phyloP scores from a whole-genome alignment of 495 filamentous ascomycete genomes.

The Penicillium lagena region DNA sequence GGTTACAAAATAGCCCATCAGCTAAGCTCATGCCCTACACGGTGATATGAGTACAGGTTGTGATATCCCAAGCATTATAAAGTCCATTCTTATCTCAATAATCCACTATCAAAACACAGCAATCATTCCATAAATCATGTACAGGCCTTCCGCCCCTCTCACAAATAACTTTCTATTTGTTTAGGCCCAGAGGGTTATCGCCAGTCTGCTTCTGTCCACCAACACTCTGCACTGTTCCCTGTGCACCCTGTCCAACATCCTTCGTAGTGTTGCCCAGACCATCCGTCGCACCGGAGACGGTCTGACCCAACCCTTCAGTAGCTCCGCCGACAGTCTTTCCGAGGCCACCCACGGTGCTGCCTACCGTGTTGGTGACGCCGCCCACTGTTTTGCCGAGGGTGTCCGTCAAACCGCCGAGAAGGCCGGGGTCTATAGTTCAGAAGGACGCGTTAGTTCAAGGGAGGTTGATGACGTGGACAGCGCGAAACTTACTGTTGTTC shows the following conservation, averaged over 20 bases:
- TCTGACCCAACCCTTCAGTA: slow-evolving; percentile 26
- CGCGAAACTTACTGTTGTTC: slow-evolving; percentile 9
- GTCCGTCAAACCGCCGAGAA: slow-evolving; percentile 28
- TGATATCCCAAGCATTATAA: neutral
- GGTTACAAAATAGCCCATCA: neutral
- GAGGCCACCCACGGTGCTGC: slow-evolving; percentile 24
- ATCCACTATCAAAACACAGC: too few species aligned
- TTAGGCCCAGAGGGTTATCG: slow-evolving; percentile 19
- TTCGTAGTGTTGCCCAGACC: slow-evolving; percentile 30
- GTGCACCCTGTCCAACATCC: slow-evolving; percentile 10
- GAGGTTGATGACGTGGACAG: neutral
- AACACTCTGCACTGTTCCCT: slow-evolving; percentile 6
- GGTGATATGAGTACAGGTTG: neutral
- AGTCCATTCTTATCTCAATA: neutral
- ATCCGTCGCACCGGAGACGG: slow-evolving; percentile 24
- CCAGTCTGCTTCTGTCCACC: slow-evolving; percentile 18
- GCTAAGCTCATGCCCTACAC: slow-evolving; percentile 1
- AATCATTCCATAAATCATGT: neutral
- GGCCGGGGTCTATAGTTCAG: slow-evolving; percentile 7
- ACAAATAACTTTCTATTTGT: neutral
- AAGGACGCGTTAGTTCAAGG: too few species aligned
- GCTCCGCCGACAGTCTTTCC: slow-evolving; percentile 29
- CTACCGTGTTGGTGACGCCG: slow-evolving; percentile 28
- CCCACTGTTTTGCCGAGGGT: slow-evolving; percentile 31
- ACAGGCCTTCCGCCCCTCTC: neutral